phyloP scores from a whole-genome alignment of 2,329 filamentous ascomycete genomes.

The Neofusicoccum cordaticola region DNA sequence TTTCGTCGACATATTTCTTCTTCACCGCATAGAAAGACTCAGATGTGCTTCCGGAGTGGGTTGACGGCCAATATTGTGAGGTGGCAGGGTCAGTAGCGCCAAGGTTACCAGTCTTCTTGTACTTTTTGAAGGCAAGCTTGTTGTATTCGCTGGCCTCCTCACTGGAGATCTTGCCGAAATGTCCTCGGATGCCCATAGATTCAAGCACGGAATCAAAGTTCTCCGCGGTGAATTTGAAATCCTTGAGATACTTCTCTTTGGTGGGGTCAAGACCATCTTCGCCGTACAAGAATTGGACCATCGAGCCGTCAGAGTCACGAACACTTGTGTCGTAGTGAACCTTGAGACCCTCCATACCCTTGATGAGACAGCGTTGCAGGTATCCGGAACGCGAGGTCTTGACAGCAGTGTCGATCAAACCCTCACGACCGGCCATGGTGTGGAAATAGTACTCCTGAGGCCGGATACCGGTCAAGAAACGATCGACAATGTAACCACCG shows the following conservation, averaged over 20 bases:
- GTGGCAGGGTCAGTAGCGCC: conserved; percentile 67
- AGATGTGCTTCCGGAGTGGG: conserved; percentile 82
- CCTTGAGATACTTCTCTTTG: conserved; percentile 85
- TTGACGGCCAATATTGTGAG: conserved; percentile 58
- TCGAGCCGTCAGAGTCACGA: conserved; percentile 85
- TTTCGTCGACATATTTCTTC: conserved; percentile 73
- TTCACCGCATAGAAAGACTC: conserved; percentile 77
- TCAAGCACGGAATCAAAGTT: conserved; percentile 80
- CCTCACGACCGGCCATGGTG: conserved; percentile 98
- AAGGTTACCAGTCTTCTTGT: conserved; percentile 67
- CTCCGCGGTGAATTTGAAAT: conserved; percentile 86
- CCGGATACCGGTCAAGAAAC: conserved; percentile 95
- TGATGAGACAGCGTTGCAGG: conserved; percentile 93
- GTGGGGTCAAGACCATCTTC: conserved; percentile 94
- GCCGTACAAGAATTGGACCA: conserved; percentile 94
- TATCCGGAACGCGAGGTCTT: conserved; percentile 98
- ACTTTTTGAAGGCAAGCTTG: conserved; percentile 71
- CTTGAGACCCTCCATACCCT: conserved; percentile 93
- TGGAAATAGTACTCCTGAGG: conserved; percentile 99
- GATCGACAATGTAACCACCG: conserved; percentile 89
- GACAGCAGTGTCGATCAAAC: conserved; percentile 96
- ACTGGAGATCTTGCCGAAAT: conserved; percentile 56
- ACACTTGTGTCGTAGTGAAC: conserved; percentile 94
- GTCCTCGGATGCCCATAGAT: conserved; percentile 65
- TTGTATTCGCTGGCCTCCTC: conserved; percentile 64